Base-by-base conservation (phyloP, 495 filamentous ascomycete genomes). In the Lophiostoma macrostomum region DNA sequence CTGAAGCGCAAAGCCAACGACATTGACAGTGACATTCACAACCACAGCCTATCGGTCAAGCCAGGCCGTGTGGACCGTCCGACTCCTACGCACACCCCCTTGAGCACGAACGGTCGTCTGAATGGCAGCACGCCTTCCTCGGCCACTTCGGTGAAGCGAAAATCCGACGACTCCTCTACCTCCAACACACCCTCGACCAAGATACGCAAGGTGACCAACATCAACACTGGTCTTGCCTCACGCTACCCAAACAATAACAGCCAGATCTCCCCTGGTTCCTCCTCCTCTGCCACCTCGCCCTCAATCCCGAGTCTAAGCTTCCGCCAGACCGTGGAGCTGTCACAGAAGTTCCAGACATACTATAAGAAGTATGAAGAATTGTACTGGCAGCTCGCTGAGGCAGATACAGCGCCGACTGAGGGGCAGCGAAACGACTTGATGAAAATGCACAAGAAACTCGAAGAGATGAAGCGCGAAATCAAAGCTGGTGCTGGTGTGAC, bases 1-100 rank as follows among this genome's bases (percentile, higher is more conserved):
- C 56, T 60, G 18, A 68, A 69, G 51, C 65, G 67, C 49, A 66
- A 67, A 40, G 65, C 63, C 13, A 63, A 61, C 34, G 64, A 65
- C 37, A 16, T 60, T 3, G 54, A 65, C 27, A 40, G 47, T 30
- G 45, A 53, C 39, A 45, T 50, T 27, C 55, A 56, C 43, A 61
- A 53, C 35, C 61, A 64, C 39, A 56, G 42, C 27, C 35, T 58
- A 18, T 30, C 56, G 5, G 40, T 45, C 30, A 51, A 63, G 30
- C 59, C 62, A 25, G 59, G 61, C 49, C 51, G 40, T 18, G 18
- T 49, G 13, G 58, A 57, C 16, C 53, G 53, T 22, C 19, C 53
- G 5, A 57, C 53, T 0, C 53, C 58, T 11, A 57, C 28, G 13
- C 34, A 50, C 28, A 56, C 58, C 19, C 58, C 58, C 16, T 29